Percentiles rank a stretch among this genome's conserved stretches.
These are phyloP conservation scores for Cyclotella choctawhatcheeana DNA, from an alignment of 108 stramenopile species.

Conservation along the genomic window DNA sequence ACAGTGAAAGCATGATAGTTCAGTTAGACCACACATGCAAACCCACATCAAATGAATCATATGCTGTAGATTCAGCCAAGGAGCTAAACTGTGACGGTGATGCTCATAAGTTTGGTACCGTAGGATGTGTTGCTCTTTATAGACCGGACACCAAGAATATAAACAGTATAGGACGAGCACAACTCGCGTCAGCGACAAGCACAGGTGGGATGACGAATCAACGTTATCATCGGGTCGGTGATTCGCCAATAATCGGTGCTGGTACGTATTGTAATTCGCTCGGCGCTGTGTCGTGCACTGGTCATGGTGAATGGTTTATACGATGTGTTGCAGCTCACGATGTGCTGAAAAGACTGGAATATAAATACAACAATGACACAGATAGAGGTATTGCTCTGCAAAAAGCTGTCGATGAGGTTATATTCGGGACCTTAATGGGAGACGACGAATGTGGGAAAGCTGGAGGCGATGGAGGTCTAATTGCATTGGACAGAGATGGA, in stretches of 20 bases:
- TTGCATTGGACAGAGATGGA: constrained; percentile 36
- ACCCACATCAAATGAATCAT: no score
- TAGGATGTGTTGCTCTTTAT: constrained; percentile 43
- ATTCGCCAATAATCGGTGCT: constrained; percentile 42
- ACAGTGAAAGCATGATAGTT: constrained; percentile 21
- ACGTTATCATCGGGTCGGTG: constrained; percentile 34
- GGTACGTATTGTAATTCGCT: constrained; percentile 45
- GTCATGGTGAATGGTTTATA: constrained; percentile 48
- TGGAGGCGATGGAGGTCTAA: constrained; percentile 37
- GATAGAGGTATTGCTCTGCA: constrained; percentile 15
- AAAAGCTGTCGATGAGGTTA: constrained; percentile 38
- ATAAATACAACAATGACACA: constrained; percentile 29
- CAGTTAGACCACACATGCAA: constrained; percentile 35
- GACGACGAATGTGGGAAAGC: constrained; percentile 6
- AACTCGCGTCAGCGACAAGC: constrained; percentile 46
- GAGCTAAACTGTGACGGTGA: background rate
- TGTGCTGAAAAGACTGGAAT: constrained; percentile 39
- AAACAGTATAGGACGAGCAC: background rate
- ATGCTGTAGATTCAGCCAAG: background rate
- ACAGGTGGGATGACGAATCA: constrained; percentile 50
- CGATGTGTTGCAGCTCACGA: constrained; percentile 43
- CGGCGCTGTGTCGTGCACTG: constrained; percentile 45
- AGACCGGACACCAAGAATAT: background rate
- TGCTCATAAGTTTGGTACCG: constrained; percentile 41
- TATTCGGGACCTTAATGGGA: constrained; percentile 26